Base-by-base conservation (phyloP, 208 protist genomes). In the Angomonas deanei region DNA sequence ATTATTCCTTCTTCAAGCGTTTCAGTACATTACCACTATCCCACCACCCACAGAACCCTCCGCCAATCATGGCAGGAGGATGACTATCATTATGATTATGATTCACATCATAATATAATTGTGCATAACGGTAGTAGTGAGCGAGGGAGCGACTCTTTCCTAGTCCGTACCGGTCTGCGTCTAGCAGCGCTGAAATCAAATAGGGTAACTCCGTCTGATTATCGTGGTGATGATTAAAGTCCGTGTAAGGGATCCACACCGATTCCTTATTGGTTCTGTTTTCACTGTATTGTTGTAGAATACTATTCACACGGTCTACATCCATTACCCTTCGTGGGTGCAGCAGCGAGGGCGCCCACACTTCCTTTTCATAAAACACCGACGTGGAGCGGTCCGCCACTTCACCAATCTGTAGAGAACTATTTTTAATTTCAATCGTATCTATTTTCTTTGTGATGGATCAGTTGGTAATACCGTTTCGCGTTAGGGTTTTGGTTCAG, bases 121-220 rank as follows among this genome's bases (percentile, higher is more conserved):
- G 83, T 1, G 87, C 85, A 62, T 84, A 93, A 0, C 48, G 39
- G 64, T 93, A 96, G 77, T 84, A 96, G 46, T 80, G 61, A 28
- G 68, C 60, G 30, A 96, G 75, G 0, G 63, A 76, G 2, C 87
- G 82, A 39, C 69, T 36, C 26, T 59, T 49, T 2, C 90, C 90
- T 49, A 89, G 78, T 17, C 87, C 85, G 61, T 87, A 96, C 24
- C 85, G 83, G 19, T 88, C 78, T 21, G 71, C 50, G 49, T 96
- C 90, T 2, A 92, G 31, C n/a, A 82, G 54, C 17, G 90, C 78
- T 24, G 53, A 60, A 0, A 62, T 10, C 15, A 56, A 15, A 15
- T 15, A 8, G 34, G 34, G 10, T 15, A 15, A 8, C 10, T 8
- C 34, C 34, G 34, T 42, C 34, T 42, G 10, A 15, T 42, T 42